These are phyloP conservation scores for Globisporangium takayamanum DNA, from an alignment of 352 stramenopile genomes.

Conservation along the genomic window DNA sequence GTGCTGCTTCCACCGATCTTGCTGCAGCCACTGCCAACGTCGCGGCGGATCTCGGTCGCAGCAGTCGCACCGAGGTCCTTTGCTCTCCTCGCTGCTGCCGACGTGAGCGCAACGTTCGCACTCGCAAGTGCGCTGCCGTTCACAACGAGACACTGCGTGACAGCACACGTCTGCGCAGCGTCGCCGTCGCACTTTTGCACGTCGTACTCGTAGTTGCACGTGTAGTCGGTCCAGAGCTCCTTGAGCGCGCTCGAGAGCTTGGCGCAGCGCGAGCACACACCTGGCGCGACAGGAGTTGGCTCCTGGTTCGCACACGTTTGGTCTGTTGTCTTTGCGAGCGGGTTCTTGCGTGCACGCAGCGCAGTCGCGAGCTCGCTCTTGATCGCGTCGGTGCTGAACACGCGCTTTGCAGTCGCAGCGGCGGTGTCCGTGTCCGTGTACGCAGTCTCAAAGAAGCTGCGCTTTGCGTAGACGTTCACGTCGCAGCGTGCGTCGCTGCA, in stretches of 20 bases:
- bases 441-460: conserved; percentile 34
- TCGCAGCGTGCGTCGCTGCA: conserved; percentile 52
- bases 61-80: conserved; percentile 23
- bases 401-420: conserved; percentile 14
- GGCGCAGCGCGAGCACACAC: conserved; percentile 43
- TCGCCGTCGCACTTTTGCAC: conserved; percentile 34
- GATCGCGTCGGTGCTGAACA: conserved; percentile 18
- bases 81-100: conserved; percentile 30
- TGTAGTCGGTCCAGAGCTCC: conserved; percentile 64
- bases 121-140: conserved; percentile 35
- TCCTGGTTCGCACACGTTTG: conserved; percentile 18
- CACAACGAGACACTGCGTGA: conserved; percentile 52
- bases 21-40: conserved; percentile 27
- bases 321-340: conserved; percentile 15
- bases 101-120: conserved; percentile 25
- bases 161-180: conserved; percentile 20
- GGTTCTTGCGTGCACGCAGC: conserved; percentile 23
- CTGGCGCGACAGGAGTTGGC: conserved; percentile 14
- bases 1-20: conserved; percentile 18
- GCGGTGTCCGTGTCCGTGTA: conserved; percentile 12
- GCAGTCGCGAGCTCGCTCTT: conserved; percentile 17
- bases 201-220: conserved; percentile 51
- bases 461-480: conserved; percentile 17
- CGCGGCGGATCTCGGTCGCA: conserved; percentile 47
- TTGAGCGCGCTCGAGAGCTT: conserved; percentile 36